phyloP scores from a whole-genome alignment of 495 filamentous ascomycete genomes.

The Corynascus novoguineensis region DNA sequence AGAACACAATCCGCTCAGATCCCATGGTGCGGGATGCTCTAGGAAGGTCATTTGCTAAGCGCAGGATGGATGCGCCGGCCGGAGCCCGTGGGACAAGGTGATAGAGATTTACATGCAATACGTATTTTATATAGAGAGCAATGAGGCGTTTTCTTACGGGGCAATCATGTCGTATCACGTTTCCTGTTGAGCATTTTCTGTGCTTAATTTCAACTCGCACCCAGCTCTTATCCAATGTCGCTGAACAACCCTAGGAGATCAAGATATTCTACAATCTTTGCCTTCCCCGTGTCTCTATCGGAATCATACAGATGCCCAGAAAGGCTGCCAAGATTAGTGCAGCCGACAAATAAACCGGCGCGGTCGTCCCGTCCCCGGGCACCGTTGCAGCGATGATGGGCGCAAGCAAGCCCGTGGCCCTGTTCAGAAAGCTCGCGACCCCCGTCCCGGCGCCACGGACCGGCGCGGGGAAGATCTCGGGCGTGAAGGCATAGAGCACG shows the following conservation, averaged over 20 bases:
- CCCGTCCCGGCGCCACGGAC: slow-evolving; percentile 76
- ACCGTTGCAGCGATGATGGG: slow-evolving; percentile 69
- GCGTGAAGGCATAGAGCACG: slow-evolving; percentile 81
- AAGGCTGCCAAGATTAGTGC: slow-evolving; percentile 64
- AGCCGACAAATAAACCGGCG: slow-evolving; percentile 69
- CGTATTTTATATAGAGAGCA: not conserved
- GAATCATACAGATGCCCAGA: slow-evolving; percentile 56
- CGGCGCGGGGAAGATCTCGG: slow-evolving; percentile 76
- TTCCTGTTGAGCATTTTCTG: too few relatives aligned
- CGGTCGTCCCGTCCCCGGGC: slow-evolving; percentile 59
- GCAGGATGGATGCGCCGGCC: slow-evolving; percentile 51
- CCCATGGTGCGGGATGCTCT: slow-evolving; percentile 72
- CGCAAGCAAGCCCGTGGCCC: slow-evolving; percentile 67
- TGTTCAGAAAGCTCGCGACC: slow-evolving; percentile 66
- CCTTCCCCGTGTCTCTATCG: slow-evolving; percentile 69
- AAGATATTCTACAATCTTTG: slow-evolving; percentile 52
- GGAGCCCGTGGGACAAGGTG: slow-evolving; percentile 51
- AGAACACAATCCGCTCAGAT: slow-evolving; percentile 65
- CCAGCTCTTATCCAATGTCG: not conserved
- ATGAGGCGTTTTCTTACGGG: too few relatives aligned
- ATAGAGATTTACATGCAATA: not conserved
- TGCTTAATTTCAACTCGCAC: too few relatives aligned
- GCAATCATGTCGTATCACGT: not conserved
- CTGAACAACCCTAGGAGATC: too few relatives aligned
- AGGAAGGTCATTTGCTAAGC: slow-evolving; percentile 54